Percentiles rank a stretch among this genome's conserved stretches.
Conservation (phyloP, 129 eudicot species). For the Lactuca saligna region DNA sequence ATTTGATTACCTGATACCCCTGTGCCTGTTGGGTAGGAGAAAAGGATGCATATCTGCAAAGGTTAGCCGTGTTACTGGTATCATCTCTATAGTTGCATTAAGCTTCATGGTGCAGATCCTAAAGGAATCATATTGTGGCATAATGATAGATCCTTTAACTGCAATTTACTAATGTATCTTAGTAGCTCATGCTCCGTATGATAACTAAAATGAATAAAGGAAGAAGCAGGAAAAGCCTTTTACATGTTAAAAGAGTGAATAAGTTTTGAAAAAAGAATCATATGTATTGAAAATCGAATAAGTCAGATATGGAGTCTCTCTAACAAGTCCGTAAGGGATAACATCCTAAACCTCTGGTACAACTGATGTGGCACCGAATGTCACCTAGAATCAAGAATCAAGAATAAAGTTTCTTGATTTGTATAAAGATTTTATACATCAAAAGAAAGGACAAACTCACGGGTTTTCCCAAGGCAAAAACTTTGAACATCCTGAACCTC, state of each 20-base stretch:
- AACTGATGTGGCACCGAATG: slow-evolving; percentile 79
- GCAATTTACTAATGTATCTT: too few relatives aligned
- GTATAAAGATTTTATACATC: too few relatives aligned
- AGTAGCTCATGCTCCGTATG: too few relatives aligned
- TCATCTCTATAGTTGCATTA: slow-evolving; percentile 96
- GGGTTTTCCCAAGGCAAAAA: too few relatives aligned
- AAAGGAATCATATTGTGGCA: too few relatives aligned
- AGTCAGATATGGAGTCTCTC: slow-evolving; percentile 80
- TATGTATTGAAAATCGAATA: too few relatives aligned
- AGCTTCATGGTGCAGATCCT: slow-evolving; percentile 98
- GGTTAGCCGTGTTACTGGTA: slow-evolving; percentile 91
- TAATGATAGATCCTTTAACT: too few relatives aligned
- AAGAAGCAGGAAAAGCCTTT: not conserved
- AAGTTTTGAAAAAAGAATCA: slow-evolving; percentile 30
- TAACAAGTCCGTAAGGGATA: slow-evolving; percentile 79
- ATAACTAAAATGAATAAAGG: slow-evolving; percentile 39
- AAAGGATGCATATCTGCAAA: not conserved
- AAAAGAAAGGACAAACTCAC: too few relatives aligned
- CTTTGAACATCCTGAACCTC: too few relatives aligned
- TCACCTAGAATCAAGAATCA: slow-evolving; percentile 48
- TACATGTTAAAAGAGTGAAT: not conserved
- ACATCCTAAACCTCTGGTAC: slow-evolving; percentile 70
- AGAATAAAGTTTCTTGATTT: too few relatives aligned
- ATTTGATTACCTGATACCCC: too few relatives aligned
- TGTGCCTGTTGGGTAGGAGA: too few relatives aligned